phyloP scores from a whole-genome alignment of 768 basidiomycete genomes.

The Xerocomellus amylosporus region DNA sequence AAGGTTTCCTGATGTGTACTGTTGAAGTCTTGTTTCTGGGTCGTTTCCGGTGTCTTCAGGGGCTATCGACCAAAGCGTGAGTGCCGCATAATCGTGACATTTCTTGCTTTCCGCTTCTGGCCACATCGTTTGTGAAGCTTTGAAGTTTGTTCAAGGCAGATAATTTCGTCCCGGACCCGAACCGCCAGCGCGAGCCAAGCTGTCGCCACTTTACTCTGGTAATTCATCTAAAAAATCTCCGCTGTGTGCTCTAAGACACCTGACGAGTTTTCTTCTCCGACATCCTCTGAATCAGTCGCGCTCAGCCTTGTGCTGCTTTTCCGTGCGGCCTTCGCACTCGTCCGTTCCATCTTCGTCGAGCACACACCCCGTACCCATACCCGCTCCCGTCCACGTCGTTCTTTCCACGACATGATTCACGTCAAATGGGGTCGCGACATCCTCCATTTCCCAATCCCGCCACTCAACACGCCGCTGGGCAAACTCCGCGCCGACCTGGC shows the following conservation, averaged over 20 bases:
- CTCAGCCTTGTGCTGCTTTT: slow-evolving; percentile 36
- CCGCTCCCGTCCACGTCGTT: slow-evolving; percentile 6
- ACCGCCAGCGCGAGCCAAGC: slow-evolving; percentile 23
- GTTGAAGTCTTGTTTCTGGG: background rate
- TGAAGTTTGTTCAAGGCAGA: background rate
- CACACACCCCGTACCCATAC: background rate
- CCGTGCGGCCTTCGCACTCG: slow-evolving; percentile 24
- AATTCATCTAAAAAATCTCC: background rate
- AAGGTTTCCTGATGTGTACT: slow-evolving; percentile 2
- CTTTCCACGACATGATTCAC: slow-evolving; percentile 35
- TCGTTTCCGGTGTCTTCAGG: background rate
- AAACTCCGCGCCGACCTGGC: slow-evolving; percentile 61
- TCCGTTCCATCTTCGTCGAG: slow-evolving; percentile 8
- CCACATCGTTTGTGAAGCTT: background rate
- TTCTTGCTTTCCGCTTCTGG: slow-evolving; percentile 13
- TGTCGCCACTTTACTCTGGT: slow-evolving; percentile 31
- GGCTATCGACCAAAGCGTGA: background rate
- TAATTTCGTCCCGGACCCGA: slow-evolving; percentile 1
- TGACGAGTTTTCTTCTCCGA: background rate
- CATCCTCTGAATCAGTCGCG: slow-evolving; percentile 14
- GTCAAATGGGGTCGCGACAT: slow-evolving; percentile 53
- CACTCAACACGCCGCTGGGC: slow-evolving; percentile 54
- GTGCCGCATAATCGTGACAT: background rate
- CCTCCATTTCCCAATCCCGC: slow-evolving; percentile 54
- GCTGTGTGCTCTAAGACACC: background rate